Base-by-base conservation (phyloP, 805 yeast species). In the Peterozyma xylosa region DNA sequence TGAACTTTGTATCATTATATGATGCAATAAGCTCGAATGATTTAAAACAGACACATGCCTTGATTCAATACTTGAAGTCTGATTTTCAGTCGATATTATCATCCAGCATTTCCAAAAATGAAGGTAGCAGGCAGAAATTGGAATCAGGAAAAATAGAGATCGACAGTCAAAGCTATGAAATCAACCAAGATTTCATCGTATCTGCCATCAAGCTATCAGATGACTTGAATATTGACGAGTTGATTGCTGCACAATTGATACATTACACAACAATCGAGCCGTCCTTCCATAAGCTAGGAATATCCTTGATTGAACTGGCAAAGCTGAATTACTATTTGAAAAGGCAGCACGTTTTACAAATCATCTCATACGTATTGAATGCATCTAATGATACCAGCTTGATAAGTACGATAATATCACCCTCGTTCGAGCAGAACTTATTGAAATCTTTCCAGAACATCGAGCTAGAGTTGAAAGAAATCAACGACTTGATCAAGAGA, bases 221-320 rank as follows among this genome's bases (percentile, higher is more conserved):
- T 49, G 79, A 78, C 34, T 68, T 91, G 42, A 69, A 85, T 41
- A 66, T 91, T 42, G 95, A 91, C 60, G 97, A 91, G 58, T 42
- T 85, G 29, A 68, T 75, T 2, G 74, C 86, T 1, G 93, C 95
- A 1, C 86, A 88, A 55, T 56, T 86, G 27, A 68, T 90, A 2
- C 73, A 65, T 41, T 58, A 62, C 47, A 73, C 88, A 3, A 55
- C 64, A 15, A 58, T 58, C 18, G 64, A 53, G 42, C 59, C 54
- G 47, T 62, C 55, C 53, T 21, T 21, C 7, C 27, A 21, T 21
- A 64, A 63, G 10, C 66, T 74, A 21, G 83, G 84, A 1, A 64
- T 71, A 0, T 63, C 70, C 2, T 57, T 76, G 30, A 49, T 70
- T 7, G 89, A 83, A 50, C 67, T 74, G 16, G 96, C 93, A 1